Base-by-base conservation (phyloP, 192 early-diverging fungal species). In the Backusella circina region DNA sequence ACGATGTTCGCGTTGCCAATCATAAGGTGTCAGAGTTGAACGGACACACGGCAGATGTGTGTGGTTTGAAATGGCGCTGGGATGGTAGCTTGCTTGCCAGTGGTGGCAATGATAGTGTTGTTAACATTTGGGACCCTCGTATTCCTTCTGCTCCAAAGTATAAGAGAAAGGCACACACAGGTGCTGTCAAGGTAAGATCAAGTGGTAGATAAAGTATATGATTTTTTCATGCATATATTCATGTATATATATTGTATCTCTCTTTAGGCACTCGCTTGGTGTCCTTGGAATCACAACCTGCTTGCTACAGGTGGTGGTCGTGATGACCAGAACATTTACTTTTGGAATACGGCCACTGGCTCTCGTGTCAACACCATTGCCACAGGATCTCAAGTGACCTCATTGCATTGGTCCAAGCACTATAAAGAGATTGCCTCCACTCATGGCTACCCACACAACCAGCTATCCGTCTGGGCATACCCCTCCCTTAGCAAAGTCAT, bases 301-400 rank as follows among this genome's bases (percentile, higher is more conserved):
- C 79, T 99, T 15, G 98, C 96, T 0, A 93, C 92, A 0, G 98
- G 98, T 28, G 98, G 97, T 32, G 97, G 98, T 15, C 91, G 94
- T 8, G 85, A 92, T 71, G 98, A 99, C 77, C 88, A 91, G 23
- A 88, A 92, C 26, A 97, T 98, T 36, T 91, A 93, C 47, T 95
- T 98, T 57, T 99, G 97, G 96, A 95, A 98, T 79, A 88, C 91
- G 1, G 87, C 86, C n/a, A 92, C 86, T 1, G 87, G 86, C 0
- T 83, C 86, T 0, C 84, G 86, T 65, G 74, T 93, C 2, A 84
- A 88, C 64, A 87, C 88, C 2, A 84, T 94, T 32, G 89, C 96
- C 72, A 96, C 98, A 0, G 89, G 87, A 7, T 94, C 94, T 1
- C 97, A 98, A 82, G 91, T 99, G 10, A 97, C 96, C 26, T 97